Conservation (phyloP, 768 basidiomycete genomes). For the Serendipita indica region DNA sequence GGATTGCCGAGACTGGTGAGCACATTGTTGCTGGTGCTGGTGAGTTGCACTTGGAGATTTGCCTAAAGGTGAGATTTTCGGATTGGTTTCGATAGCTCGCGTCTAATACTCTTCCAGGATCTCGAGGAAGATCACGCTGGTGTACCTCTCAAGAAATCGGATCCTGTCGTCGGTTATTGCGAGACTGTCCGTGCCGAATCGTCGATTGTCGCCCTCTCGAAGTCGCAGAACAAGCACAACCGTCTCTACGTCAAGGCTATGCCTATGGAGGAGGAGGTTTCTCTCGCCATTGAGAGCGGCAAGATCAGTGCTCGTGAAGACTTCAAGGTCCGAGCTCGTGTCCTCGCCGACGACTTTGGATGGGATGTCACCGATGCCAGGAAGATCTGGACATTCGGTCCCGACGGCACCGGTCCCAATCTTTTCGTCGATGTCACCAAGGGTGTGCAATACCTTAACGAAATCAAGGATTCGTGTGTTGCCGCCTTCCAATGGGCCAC, state of each 20-base stretch:
- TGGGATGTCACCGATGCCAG: conserved; percentile 99
- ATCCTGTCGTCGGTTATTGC: conserved; percentile 93
- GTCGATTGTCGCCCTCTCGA: conserved; percentile 88
- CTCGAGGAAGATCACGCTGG: conserved; percentile 99
- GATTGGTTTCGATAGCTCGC: neutral
- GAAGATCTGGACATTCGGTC: conserved; percentile 99
- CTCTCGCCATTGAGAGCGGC: conserved; percentile 81
- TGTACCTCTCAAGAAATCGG: conserved; percentile 95
- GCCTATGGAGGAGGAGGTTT: conserved; percentile 89
- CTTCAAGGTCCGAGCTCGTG: conserved; percentile 90
- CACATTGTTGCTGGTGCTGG: conserved; percentile 99
- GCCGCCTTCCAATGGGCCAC: conserved; percentile 99
- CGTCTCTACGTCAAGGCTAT: conserved; percentile 87
- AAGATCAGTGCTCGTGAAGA: conserved; percentile 84
- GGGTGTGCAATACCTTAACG: conserved; percentile 97
- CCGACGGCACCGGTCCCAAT: conserved; percentile 94
- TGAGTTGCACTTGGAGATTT: conserved; percentile 98
- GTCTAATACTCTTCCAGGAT: conserved; percentile 40
- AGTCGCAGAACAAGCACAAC: conserved; percentile 99
- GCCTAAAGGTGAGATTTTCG: conserved; percentile 79
- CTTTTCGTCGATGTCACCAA: conserved; percentile 95
- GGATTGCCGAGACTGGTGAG: conserved; percentile 82
- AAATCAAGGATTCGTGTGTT: conserved; percentile 99
- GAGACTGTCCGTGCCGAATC: conserved; percentile 97
- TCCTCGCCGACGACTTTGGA: conserved; percentile 88